These are phyloP conservation scores for Multifurca ochricompacta DNA, from an alignment of 768 basidiomycete genomes.

Conservation along the genomic window DNA sequence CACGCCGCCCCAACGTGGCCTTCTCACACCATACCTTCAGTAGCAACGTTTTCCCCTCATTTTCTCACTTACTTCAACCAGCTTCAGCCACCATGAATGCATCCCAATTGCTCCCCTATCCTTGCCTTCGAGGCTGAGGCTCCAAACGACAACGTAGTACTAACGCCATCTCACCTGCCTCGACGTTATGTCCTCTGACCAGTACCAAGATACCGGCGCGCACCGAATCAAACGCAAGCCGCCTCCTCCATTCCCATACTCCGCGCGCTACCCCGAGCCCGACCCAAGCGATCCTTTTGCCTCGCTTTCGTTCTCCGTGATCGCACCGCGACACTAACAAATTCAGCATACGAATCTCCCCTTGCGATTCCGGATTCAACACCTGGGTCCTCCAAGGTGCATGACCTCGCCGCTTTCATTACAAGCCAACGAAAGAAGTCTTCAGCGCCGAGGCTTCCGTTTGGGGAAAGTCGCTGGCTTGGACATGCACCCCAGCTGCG, in stretches of 20 bases:
- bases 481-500: constrained; percentile 10
- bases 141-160: not conserved
- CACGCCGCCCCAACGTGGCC: constrained; percentile 15
- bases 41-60: constrained; percentile 15
- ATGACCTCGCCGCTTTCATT: constrained; percentile 14
- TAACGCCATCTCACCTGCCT: not conserved
- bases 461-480: constrained; percentile 8
- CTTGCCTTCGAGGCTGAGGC: not conserved
- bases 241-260: constrained; percentile 43
- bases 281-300: constrained; percentile 68
- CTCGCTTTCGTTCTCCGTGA: constrained; percentile 57
- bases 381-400: constrained; percentile 1
- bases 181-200: constrained; percentile 4
- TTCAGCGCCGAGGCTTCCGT: not conserved
- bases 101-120: not conserved
- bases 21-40: constrained; percentile 2
- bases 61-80: constrained; percentile 15
- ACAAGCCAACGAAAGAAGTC: constrained; percentile 5
- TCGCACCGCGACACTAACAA: constrained; percentile 27
- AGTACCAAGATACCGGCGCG: not conserved
- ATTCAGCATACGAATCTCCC: constrained; percentile 2
- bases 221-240: constrained; percentile 46
- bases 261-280: constrained; percentile 53
- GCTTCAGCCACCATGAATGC: not conserved
- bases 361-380: constrained; percentile 1